Base-by-base conservation (phyloP, 2,329 filamentous ascomycete genomes). In the Cladobotryum mycophilum region DNA sequence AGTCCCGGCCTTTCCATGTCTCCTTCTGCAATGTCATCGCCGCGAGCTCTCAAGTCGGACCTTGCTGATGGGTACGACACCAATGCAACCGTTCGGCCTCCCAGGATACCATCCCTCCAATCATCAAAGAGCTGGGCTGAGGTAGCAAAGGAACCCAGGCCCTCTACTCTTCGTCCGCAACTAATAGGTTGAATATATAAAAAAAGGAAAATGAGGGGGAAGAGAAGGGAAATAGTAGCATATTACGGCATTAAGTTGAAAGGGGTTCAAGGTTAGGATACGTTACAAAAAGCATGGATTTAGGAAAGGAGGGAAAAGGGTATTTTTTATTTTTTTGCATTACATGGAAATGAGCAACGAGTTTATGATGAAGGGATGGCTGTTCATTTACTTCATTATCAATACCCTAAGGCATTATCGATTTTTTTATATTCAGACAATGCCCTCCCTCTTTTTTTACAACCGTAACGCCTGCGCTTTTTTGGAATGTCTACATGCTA, bases 51-150 rank as follows among this genome's bases (percentile, higher is more conserved):
- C 18, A 58, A 57, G 48, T 52, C 52, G 13, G 49, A 52, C 4
- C 14, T 50, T 30, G 38, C 45, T 4, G 55, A 51, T 14, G 54
- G 45, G 6, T 54, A 53, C 2, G 53, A 54, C 4, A n/a, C 52
- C 1, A 56, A 58, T 7, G 47, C 55, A 2, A 59, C 57, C 22
- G 45, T 49, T 20, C 49, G 56, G 14, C 60, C 58, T 13, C 60
- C 58, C 12, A 51, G 46, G 25, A 56, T 67, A 5, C 68, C 69
- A 11, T 59, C 67, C 4, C 51, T 71, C 30, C 67, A 65, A 18
- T 58, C 66, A 11, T 57, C 60, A 40, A 66, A 64, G 60, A 72
- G 69, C 48, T 73, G 70, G 70, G 70, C 70, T 9, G 70, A 71
- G 52, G 67, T 72, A 4, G 69, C 66, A 12, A 58, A 58, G 48